These are phyloP conservation scores for Globisporangium perplexum DNA, from an alignment of 352 stramenopile genomes.

Conservation along the genomic window DNA sequence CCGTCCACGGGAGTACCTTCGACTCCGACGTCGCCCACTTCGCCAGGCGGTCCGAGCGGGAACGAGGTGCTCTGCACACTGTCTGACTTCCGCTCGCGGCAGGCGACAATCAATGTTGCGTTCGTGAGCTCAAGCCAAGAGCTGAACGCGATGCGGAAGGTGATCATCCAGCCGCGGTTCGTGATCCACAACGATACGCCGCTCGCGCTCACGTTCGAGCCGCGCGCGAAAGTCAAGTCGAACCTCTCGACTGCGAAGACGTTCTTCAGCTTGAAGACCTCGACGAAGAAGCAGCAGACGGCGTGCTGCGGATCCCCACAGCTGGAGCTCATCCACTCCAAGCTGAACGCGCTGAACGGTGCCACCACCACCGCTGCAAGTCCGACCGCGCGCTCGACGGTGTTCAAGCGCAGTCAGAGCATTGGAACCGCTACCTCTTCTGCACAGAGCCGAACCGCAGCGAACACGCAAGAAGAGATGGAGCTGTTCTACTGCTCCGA, in stretches of 20 bases:
- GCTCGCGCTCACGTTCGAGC: constrained; percentile 46
- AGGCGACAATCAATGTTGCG: constrained; percentile 57
- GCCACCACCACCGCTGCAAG: constrained; percentile 28
- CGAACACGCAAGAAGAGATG: constrained; percentile 21
- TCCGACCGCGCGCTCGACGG: constrained; percentile 9
- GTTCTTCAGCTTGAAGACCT: constrained; percentile 48
- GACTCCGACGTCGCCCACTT: constrained; percentile 4
- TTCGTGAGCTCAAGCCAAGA: constrained; percentile 46
- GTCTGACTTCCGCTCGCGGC: constrained; percentile 49
- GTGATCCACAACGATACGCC: constrained; percentile 57
- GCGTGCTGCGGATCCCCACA: constrained; percentile 51
- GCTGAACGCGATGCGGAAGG: constrained; percentile 38
- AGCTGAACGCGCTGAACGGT: constrained; percentile 54
- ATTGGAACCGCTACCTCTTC: not conserved
- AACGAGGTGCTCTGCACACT: constrained; percentile 42
- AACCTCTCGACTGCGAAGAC: constrained; percentile 55
- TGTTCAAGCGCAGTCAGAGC: constrained; percentile 13
- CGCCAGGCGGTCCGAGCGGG: constrained; percentile 7
- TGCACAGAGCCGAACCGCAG: not conserved
- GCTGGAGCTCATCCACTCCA: constrained; percentile 67
- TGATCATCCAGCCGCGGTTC: constrained; percentile 61
- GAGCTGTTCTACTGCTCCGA: constrained; percentile 74
- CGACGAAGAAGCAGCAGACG: constrained; percentile 38
- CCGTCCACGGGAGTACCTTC: constrained; percentile 12
- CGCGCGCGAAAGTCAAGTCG: constrained; percentile 40